Base-by-base conservation (phyloP, 1,284 basidiomycete species). In the Hymenochaete sp. region DNA sequence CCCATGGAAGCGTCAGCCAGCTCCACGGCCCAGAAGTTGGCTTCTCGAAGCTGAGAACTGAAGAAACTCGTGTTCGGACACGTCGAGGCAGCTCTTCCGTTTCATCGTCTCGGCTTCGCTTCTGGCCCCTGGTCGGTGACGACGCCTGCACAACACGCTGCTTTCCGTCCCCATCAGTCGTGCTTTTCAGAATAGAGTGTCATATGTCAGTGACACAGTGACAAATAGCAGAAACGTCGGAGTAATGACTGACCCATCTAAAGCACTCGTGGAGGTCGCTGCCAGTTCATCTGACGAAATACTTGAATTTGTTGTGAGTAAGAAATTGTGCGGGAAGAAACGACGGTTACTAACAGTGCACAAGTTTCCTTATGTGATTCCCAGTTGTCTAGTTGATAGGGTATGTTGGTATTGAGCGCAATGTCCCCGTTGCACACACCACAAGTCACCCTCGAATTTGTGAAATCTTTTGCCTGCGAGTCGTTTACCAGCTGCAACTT, bases 401-500 rank as follows among this genome's bases (percentile, higher is more conserved):
- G 24, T 9, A 47, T 33, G 19, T 31, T 36, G 16, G 25, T 31
- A 22, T 25, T 41, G 22, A 48, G 18, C 4, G 19, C 25, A 18
- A 52, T 44, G n/a, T 42, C 36, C 16, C 39, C 29, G n/a, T 31
- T 36, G 31, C 50, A 46, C 6, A 18, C 37, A 19, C 38, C 27
- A 31, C 50, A 49, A 13, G 44, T 41, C 14, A 49, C 47, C 8
- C 36, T 31, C 10, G 42, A 33, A 19, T 26, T 25, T 4, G 42
- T 32, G 25, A 48, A 49, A 24, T 48, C 50, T 14, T 37, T 24
- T 27, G 44, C 47, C 36, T 45, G 43, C 14, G 50, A 27, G 28
- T 48, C 50, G 39, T 52, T 48, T 40, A 52, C 47, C 7, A 52
- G 47, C 32, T 42, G 31, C 18, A 49, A 31, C 38, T 49, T 45